Evolutionary conservation across 208 protist species (phyloP), one percentile per base, ranked within the genome.

Genomic region (Herpetomonas samuelpessoai): DNA sequence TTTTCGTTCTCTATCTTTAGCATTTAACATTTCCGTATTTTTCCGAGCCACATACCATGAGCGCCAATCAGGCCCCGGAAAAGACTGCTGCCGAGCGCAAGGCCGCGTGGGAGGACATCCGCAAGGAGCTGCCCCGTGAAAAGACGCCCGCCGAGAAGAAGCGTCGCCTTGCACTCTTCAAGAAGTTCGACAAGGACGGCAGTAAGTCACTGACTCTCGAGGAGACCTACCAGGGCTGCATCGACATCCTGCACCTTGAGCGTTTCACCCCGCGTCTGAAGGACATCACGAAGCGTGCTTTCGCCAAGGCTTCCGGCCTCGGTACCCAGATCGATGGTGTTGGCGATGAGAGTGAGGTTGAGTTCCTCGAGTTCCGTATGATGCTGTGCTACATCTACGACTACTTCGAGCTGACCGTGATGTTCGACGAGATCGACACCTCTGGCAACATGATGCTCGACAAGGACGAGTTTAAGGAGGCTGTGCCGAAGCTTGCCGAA

Each of bases 291-390:
- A 76, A 76, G 74, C 63, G 74, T 41, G 75, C 81, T 16, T 88
- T 71, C 65, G 57, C 79, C 51, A 78, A 76, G 48, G 75, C 80
- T 38, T 76, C 77, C 55, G 69, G 31, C 28, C 45, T 70, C 52
- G 68, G 62, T 38, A 70, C 19, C 57, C 54, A 50, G 57, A 39
- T 61, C 82, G 67, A 74, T 47, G 2, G 62, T 76, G 21, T 71
- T 86, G 71, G 81, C 82, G 30, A 71, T 82, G 46, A 55, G 52
- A 46, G 76, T 78, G 71, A n/a, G 79, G 82, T 71, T 86, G 81
- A n/a, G n/a, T n/a, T n/a, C n/a, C n/a, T n/a, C n/a, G n/a, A n/a
- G n/a, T n/a, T n/a, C n/a, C n/a, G n/a, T n/a, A n/a, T n/a, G n/a
- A n/a, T n/a, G n/a, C n/a, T n/a, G n/a, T n/a, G n/a, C n/a, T n/a